Evolutionary conservation across 73 alveolate genomes (phyloP).

Genomic region (Blepharisma japonicum): DNA sequence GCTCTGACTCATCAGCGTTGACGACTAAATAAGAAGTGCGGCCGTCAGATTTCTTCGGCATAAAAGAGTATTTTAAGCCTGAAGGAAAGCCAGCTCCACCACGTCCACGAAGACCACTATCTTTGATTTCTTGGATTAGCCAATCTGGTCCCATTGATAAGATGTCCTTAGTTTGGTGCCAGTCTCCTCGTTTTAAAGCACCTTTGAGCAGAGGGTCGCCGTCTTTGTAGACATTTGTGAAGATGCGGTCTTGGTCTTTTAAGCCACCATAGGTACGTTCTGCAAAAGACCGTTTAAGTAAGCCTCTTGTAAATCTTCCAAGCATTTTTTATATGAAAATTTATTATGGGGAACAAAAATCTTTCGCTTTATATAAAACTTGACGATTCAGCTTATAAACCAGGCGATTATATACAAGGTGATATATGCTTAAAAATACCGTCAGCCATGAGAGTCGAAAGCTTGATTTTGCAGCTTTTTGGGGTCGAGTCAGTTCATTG

Average conservation of each 20-base stretch:
- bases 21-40: slow-evolving; percentile 65
- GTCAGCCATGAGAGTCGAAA: no score
- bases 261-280: slow-evolving; percentile 41
- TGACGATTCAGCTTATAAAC: no score
- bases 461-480: no score
- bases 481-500: no score
- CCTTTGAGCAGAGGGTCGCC: slow-evolving; percentile 53
- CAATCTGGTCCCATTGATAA: slow-evolving; percentile 83
- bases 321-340: no score
- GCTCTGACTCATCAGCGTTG: slow-evolving; percentile 77
- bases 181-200: slow-evolving; percentile 73
- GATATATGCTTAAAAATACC: no score
- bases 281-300: no score
- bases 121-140: slow-evolving; percentile 82
- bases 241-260: slow-evolving; percentile 62
- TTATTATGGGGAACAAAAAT: no score
- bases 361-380: no score
- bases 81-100: slow-evolving; percentile 94
- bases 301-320: no score
- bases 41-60: slow-evolving; percentile 91
- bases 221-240: slow-evolving; percentile 60
- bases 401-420: no score
- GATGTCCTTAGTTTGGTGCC: slow-evolving; percentile 85
- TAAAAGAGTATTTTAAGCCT: slow-evolving; percentile 84
- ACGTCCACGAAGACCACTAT: slow-evolving; percentile 87